Base-by-base conservation (phyloP, 2,329 filamentous ascomycete genomes). In the Nannizziopsis barbatae region DNA sequence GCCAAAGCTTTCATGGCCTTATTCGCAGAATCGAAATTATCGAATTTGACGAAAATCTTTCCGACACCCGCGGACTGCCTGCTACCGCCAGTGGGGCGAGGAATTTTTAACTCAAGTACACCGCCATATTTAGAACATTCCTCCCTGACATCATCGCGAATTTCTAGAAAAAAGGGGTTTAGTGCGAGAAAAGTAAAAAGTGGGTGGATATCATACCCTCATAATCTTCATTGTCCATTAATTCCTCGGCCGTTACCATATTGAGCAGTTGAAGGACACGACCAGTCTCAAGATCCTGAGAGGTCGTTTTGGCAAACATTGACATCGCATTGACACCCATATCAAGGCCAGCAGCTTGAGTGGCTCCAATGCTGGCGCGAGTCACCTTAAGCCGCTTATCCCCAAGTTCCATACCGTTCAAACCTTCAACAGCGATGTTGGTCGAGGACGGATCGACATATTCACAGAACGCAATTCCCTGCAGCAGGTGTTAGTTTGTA, bases 321-420 rank as follows among this genome's bases (percentile, higher is more conserved):
- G 89, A 94, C 81, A 98, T 96, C 54, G 92, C 92, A 58, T 92
- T 93, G 53, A 98, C 90, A 48, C 90, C 87, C 76, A 95, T 93
- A 61, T 98, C 92, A 36, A 94, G 77, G 54, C 88, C 88, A 41
- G 86, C 76, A 17, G 88, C 88, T 65, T 98, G 92, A n/a, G 88
- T 90, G 52, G 87, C 83, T 57, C 92, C 92, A 55, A 95, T 85
- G 65, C 89, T 94, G 27, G 92, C 93, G 61, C 89, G 86, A 56
- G 79, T 75, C 32, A 95, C 88, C 70, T 84, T 90, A 48, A 98
- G 76, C 58, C 83, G 80, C 59, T 84, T 83, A 53, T 94, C 89
- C 36, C 86, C 89, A 11, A 98, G 79, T 55, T 92, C 86, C 83
- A 98, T 95, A 31, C 84, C 86, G 59, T 96, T 90, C 27, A 98